Percentiles rank a stretch among this genome's conserved stretches.
Evolutionary conservation across 1,139 yeast genomes (phyloP).

Genomic region (Geotrichum klebahnii): DNA sequence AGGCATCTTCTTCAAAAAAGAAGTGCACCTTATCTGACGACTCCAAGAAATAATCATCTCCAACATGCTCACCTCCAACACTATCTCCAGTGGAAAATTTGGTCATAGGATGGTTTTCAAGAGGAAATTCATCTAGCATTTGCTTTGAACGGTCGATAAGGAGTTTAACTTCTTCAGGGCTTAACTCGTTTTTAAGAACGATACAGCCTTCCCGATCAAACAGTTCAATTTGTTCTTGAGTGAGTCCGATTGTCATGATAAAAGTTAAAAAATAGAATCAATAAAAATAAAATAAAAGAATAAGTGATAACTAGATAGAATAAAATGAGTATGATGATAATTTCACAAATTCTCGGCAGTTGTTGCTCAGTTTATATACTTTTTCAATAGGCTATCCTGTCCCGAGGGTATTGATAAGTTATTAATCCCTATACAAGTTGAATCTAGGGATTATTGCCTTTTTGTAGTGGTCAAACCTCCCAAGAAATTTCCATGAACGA

Average conservation of each 20-base stretch:
- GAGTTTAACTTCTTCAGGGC: conserved; percentile 40
- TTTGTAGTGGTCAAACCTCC: too few species aligned
- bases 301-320: too few species aligned
- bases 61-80: conserved; percentile 54
- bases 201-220: conserved; percentile 61
- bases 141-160: conserved; percentile 46
- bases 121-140: conserved; percentile 50
- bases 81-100: conserved; percentile 60
- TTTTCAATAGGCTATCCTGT: too few species aligned
- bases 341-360: too few species aligned
- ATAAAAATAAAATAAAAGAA: too few species aligned
- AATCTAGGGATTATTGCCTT: too few species aligned
- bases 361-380: too few species aligned
- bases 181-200: conserved; percentile 55
- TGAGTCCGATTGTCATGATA: conserved; percentile 26
- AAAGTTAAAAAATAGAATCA: background rate
- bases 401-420: too few species aligned
- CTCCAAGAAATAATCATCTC: conserved; percentile 66
- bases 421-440: too few species aligned
- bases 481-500: too few species aligned
- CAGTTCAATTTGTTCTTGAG: conserved; percentile 33
- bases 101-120: conserved; percentile 63
- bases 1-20: conserved; percentile 72
- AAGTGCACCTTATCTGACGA: conserved; percentile 66
- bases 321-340: too few species aligned